Base-by-base conservation (phyloP, 148 eudicot species). In the Suaeda aralocaspica region DNA sequence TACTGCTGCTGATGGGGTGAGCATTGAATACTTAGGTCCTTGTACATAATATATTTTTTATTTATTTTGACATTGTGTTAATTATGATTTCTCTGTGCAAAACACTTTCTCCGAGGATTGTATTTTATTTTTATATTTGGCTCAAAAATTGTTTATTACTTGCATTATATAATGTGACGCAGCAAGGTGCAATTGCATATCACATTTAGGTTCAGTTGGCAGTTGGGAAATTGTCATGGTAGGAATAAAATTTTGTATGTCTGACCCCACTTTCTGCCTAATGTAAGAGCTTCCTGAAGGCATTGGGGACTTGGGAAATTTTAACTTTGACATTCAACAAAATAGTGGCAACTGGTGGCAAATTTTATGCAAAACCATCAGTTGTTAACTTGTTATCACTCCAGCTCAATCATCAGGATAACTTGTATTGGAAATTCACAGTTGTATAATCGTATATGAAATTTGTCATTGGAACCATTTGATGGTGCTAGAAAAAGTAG, bases 1-100 rank as follows among this genome's bases (percentile, higher is more conserved):
- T 70, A 74, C 92, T 66, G 97, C 97, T 64, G 83, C 92, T 22
- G 97, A 91, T 67, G 97, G 97, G 88, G 97, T 91, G 68, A 81
- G 77, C 70, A 56, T 34, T 63, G 16, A 16, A 9, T 31, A 58
- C 11, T 14, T 69, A 53, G 18, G 60, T 21, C 76, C 60, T 58
- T 56, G 48, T 41, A 12, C 50, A 16, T 12, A 15, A 46, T 46
- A 15, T 14, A 46, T 46, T 11, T 2, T 8, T 36, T 36, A 36
- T 4, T 36, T 36, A 14, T 64, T 5, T 8, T 64, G 50, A 46
- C 67, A 64, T 41, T 24, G 19, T 15, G 10, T 22, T 41, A 34
- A n/a, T 41, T 64, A 44, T 14, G 68, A 42, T 44, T n/a, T 24
- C 26, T 12, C 50, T 14, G 2, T 16, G 52, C 44, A 30, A 6